Base-by-base conservation (phyloP, 2,329 filamentous ascomycete genomes). In the Pseudophaeomoniella oleicola region DNA sequence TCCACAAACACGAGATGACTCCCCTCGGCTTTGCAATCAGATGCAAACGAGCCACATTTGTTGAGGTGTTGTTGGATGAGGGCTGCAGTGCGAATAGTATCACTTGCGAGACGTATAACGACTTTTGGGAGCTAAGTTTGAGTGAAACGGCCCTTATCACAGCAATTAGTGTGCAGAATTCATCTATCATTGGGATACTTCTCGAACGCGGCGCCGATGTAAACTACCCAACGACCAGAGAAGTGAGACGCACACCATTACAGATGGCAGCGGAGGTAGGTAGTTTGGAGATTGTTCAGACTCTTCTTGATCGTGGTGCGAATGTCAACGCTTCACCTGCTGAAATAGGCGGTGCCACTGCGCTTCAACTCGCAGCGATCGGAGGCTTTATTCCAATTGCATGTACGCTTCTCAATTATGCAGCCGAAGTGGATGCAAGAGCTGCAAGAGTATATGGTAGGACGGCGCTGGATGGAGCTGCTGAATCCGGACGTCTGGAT, bases 381-480 rank as follows among this genome's bases (percentile, higher is more conserved):
- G 3, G 19, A 11, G 46, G 47, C 10, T 35, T 46, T 32, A 31
- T 43, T 4, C 19, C 36, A 9, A 44, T 50, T n/a, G n/a, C n/a
- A n/a, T n/a, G n/a, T n/a, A n/a, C n/a, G n/a, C n/a, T n/a, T n/a
- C n/a, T n/a, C n/a, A n/a, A n/a, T n/a, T n/a, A n/a, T n/a, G n/a
- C n/a, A n/a, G n/a, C n/a, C n/a, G n/a, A n/a, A n/a, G n/a, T n/a
- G n/a, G n/a, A n/a, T n/a, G n/a, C n/a, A n/a, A n/a, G n/a, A n/a
- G n/a, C n/a, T n/a, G n/a, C n/a, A n/a, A n/a, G n/a, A n/a, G n/a
- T n/a, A n/a, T 5, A 39, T 16, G 51, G 50, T 13, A 42, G 39
- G 30, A 53, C 48, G 3, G 45, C 51, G 17, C 40, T 53, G 13
- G 45, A 48, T 39, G 47, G 32, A 19, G 53, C 53, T 17, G 51